A percentile compares a stretch with the other conserved stretches of the same genome.
Conservation (phyloP, 352 stramenopile species). For the Pythium sp. region DNA sequence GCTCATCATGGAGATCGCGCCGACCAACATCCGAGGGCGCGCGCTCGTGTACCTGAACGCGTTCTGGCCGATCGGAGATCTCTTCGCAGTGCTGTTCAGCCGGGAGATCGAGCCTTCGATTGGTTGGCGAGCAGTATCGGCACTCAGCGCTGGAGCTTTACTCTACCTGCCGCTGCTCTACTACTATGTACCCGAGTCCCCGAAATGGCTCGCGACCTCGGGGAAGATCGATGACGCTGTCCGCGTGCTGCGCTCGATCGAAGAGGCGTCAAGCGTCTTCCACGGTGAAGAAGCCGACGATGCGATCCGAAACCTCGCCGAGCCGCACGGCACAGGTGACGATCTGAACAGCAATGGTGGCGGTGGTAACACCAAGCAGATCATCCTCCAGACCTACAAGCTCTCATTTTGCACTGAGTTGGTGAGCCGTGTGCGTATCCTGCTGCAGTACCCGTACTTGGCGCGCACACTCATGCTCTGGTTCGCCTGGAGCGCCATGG, state of each 20-base stretch:
- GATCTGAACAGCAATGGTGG: background rate
- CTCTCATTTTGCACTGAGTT: conserved; percentile 26
- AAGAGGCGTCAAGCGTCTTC: conserved; percentile 13
- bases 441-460: conserved; percentile 34
- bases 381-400: conserved; percentile 3
- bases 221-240: conserved; percentile 50
- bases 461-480: conserved; percentile 39
- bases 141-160: conserved; percentile 2
- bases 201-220: conserved; percentile 57
- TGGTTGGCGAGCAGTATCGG: conserved; percentile 20
- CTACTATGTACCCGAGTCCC: conserved; percentile 51
- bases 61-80: conserved; percentile 31
- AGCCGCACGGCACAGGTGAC: no score
- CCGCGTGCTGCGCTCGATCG: conserved; percentile 45
- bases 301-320: no score
- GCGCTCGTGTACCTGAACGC: conserved; percentile 39
- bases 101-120: conserved; percentile 21
- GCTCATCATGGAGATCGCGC: conserved; percentile 50
- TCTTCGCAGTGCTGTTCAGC: conserved; percentile 31
- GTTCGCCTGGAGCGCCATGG: conserved; percentile 32
- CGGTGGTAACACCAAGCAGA: background rate
- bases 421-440: conserved; percentile 22
- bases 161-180: conserved; percentile 23
- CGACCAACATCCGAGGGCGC: conserved; percentile 41
- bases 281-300: background rate